Percentiles rank a stretch among this genome's conserved stretches.
Conservation (phyloP, 108 stramenopile species). For the Nitzschia sp. region DNA sequence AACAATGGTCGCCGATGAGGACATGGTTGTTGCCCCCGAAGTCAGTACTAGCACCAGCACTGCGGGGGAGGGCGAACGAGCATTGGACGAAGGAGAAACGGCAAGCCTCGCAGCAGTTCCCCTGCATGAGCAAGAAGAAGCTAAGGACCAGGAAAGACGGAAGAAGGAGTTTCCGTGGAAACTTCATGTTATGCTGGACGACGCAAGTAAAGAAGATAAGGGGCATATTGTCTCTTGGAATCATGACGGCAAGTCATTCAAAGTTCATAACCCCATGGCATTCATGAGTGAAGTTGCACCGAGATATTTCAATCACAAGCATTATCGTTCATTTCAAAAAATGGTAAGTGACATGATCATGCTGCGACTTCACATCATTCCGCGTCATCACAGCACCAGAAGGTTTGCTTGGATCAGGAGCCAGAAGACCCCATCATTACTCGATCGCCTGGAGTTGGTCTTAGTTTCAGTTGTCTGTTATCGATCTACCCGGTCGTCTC, state of each 20-base stretch:
- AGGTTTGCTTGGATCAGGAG: no score
- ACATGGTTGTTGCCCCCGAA: no score
- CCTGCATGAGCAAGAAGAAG: background rate
- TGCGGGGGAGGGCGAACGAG: no score
- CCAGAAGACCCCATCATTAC: no score
- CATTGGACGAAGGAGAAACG: no score
- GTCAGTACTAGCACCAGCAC: no score
- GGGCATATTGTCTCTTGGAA: constrained; percentile 62
- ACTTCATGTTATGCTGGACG: constrained; percentile 57
- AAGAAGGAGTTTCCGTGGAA: constrained; percentile 34
- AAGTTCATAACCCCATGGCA: constrained; percentile 50
- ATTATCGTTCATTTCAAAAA: constrained; percentile 63
- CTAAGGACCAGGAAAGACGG: background rate
- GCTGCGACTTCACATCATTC: no score
- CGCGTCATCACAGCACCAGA: no score
- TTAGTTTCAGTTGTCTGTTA: background rate
- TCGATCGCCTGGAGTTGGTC: background rate
- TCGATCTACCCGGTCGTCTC: background rate
- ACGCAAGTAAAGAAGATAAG: constrained; percentile 49
- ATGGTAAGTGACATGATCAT: constrained; percentile 36
- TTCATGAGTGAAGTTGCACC: constrained; percentile 60
- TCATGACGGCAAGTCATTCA: constrained; percentile 59
- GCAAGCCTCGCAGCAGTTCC: no score
- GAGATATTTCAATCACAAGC: constrained; percentile 53
- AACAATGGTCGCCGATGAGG: no score